A percentile compares a stretch with the other conserved stretches of the same genome.
These are phyloP conservation scores for Bondarzewia mesenterica DNA, from an alignment of 1,284 basidiomycete species.

Conservation along the genomic window DNA sequence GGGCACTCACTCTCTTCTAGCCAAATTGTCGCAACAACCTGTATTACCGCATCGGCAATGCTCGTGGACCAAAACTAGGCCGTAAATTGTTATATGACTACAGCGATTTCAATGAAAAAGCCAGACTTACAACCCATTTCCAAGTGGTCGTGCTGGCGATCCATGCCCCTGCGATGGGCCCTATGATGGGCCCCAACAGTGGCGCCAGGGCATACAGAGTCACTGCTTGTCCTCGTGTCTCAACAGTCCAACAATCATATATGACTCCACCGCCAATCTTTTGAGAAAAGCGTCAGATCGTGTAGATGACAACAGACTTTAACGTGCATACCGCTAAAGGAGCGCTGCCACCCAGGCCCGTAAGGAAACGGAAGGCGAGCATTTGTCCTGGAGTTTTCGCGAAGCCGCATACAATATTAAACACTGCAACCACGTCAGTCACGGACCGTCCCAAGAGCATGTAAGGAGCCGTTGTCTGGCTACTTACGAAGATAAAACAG, in stretches of 20 bases:
- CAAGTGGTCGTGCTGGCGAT: slow-evolving; percentile 30
- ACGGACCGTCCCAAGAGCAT: no score
- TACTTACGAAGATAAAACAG: slow-evolving; percentile 53
- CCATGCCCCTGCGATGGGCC: slow-evolving; percentile 31
- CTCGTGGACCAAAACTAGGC: slow-evolving; percentile 31
- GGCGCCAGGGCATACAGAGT: slow-evolving; percentile 40
- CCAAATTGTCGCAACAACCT: slow-evolving; percentile 32
- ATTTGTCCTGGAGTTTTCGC: slow-evolving; percentile 49
- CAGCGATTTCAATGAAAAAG: no score
- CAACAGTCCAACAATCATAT: slow-evolving; percentile 38
- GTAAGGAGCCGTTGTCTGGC: background rate
- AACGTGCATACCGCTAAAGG: slow-evolving; percentile 49
- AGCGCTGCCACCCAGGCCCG: slow-evolving; percentile 59
- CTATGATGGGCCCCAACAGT: slow-evolving; percentile 35
- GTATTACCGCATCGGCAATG: slow-evolving; percentile 28
- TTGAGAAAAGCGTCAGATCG: no score
- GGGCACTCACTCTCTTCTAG: slow-evolving; percentile 34
- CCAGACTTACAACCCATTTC: slow-evolving; percentile 27
- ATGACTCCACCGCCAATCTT: slow-evolving; percentile 36
- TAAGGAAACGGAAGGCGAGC: slow-evolving; percentile 57
- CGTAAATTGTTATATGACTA: background rate
- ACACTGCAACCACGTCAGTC: slow-evolving; percentile 28
- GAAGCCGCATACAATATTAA: slow-evolving; percentile 63
- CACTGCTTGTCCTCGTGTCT: slow-evolving; percentile 37
- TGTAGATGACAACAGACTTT: no score